These are phyloP conservation scores for Dothideomycetes sp. DNA, from an alignment of 2,329 filamentous ascomycete species.

Conservation along the genomic window DNA sequence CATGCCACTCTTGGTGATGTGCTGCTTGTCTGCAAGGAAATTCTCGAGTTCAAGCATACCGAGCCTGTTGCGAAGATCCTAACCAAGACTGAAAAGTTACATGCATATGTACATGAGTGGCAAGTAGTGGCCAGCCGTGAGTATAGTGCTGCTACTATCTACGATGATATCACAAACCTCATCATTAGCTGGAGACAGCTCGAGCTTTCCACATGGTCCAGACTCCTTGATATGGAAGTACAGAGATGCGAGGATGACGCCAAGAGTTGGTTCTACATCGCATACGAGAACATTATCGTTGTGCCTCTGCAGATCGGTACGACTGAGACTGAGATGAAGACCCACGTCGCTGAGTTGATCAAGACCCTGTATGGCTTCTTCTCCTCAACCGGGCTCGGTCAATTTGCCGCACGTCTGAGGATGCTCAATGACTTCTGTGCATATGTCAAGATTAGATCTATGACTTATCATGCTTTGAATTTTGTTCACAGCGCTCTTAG, in stretches of 20 bases:
- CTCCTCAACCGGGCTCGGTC: slow-evolving; percentile 66
- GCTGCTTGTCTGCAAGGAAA: slow-evolving; percentile 60
- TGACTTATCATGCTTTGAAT: slow-evolving; percentile 43
- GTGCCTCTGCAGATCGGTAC: slow-evolving; percentile 54
- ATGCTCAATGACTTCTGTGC: slow-evolving; percentile 54
- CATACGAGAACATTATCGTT: slow-evolving; percentile 80
- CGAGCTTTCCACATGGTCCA: slow-evolving; percentile 86
- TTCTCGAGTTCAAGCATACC: slow-evolving; percentile 65
- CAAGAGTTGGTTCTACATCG: slow-evolving; percentile 90
- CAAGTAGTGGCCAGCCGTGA: slow-evolving; percentile 81
- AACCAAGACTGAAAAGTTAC: slow-evolving; percentile 77
- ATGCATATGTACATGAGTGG: slow-evolving; percentile 84
- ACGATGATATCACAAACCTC: slow-evolving; percentile 68
- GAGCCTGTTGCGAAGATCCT: slow-evolving; percentile 83
- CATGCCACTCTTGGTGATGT: slow-evolving; percentile 78
- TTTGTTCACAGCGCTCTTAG: slow-evolving; percentile 54
- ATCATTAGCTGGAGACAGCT: slow-evolving; percentile 85
- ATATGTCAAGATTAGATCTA: slow-evolving; percentile 53
- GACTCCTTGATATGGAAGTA: slow-evolving; percentile 75
- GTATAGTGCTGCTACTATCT: slow-evolving; percentile 59
- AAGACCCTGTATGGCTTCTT: slow-evolving; percentile 73
- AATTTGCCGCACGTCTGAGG: slow-evolving; percentile 61
- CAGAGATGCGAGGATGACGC: slow-evolving; percentile 68
- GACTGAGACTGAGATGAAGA: slow-evolving; percentile 2
- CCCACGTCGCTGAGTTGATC: slow-evolving; percentile 42